These are phyloP conservation scores for Apiospora kogelbergensis DNA, from an alignment of 2,329 filamentous ascomycete genomes.

Conservation along the genomic window DNA sequence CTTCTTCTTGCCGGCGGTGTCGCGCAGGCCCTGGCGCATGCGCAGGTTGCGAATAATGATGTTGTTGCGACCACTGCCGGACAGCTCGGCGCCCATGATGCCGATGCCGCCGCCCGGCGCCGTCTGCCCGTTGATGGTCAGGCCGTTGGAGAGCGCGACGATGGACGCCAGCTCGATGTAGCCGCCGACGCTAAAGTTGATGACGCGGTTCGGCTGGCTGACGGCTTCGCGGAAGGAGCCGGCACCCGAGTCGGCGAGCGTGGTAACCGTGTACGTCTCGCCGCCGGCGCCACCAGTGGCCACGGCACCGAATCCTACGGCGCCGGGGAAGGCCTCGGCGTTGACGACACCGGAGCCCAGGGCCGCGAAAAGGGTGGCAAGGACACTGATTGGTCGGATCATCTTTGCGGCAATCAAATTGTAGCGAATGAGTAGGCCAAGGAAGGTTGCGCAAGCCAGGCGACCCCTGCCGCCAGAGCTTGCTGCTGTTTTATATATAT, in stretches of 20 bases:
- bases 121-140: conserved; percentile 47
- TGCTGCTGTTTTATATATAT: not conserved
- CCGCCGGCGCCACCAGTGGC: conserved; percentile 44
- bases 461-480: not conserved
- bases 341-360: not conserved
- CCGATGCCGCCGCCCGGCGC: conserved; percentile 35
- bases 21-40: conserved; percentile 40
- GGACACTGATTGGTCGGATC: not conserved
- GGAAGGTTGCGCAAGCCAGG: not conserved
- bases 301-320: conserved; percentile 45
- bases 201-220: conserved; percentile 39
- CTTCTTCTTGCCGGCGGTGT: conserved; percentile 37
- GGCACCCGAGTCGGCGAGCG: conserved; percentile 42
- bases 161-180: conserved; percentile 43
- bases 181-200: conserved; percentile 45
- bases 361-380: not conserved
- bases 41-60: conserved; percentile 43
- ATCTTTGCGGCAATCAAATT: not conserved
- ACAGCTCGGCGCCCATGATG: conserved; percentile 32
- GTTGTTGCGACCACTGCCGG: conserved; percentile 17
- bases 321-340: conserved; percentile 42
- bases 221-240: conserved; percentile 50
- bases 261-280: conserved; percentile 43
- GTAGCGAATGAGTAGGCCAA: not conserved
- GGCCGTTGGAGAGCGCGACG: conserved; percentile 39